Percentiles rank a stretch among this genome's conserved stretches.
Conservation (phyloP, 208 protist species). For the Leishmania turanica region DNA sequence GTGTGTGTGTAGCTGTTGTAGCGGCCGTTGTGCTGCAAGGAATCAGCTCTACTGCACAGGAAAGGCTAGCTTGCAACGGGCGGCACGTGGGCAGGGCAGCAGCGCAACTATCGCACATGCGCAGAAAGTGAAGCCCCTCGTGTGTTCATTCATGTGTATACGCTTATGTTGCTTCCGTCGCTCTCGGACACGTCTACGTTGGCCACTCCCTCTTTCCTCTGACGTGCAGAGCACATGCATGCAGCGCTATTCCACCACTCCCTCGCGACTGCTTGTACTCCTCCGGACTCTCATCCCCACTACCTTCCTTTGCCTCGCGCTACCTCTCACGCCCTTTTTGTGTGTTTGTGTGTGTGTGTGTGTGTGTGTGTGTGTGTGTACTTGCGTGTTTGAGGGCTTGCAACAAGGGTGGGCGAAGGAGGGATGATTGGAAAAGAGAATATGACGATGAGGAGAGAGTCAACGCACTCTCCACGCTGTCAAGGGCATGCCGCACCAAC, state of each 20-base stretch:
- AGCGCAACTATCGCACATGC: background rate
- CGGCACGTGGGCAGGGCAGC: background rate
- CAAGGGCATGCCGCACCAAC: background rate
- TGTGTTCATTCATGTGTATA: background rate
- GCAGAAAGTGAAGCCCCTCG: background rate
- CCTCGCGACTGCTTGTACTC: background rate
- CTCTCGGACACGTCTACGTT: background rate
- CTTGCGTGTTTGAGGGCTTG: background rate
- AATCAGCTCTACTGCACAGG: background rate
- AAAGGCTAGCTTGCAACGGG: background rate
- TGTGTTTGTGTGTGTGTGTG: background rate
- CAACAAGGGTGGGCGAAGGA: background rate
- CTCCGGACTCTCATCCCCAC: background rate
- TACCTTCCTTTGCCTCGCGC: background rate
- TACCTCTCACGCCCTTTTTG: background rate
- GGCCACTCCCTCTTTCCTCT: background rate
- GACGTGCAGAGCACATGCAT: background rate
- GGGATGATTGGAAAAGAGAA: background rate
- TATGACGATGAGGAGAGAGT: background rate
- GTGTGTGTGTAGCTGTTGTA: background rate
- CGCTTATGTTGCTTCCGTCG: background rate
- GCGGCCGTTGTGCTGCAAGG: background rate
- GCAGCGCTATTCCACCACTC: background rate
- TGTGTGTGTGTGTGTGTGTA: background rate
- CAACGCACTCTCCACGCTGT: background rate